A percentile compares a stretch with the other conserved stretches of the same genome.
Conservation (phyloP, 116 monocot genomes). For the Cymodocea nodosa region DNA sequence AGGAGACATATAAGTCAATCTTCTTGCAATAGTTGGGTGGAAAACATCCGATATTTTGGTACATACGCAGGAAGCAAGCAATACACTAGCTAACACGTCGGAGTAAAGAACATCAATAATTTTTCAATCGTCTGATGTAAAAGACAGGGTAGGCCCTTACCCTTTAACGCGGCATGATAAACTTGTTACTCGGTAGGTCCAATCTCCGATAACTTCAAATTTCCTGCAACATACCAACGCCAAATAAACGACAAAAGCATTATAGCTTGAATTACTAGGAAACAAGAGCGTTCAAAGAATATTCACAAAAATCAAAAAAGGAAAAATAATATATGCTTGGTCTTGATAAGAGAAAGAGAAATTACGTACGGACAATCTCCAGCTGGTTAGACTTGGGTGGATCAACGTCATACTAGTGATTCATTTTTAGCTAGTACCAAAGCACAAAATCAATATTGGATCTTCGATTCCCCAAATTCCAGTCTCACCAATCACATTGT, state of each 20-base stretch:
- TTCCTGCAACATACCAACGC: constrained; percentile 39
- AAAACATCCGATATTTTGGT: background rate
- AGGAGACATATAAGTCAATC: background rate
- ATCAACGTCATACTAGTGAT: no score
- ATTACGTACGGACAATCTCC: no score
- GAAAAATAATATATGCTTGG: no score
- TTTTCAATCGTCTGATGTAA: constrained; percentile 85
- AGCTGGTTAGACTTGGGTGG: no score
- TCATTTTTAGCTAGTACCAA: no score
- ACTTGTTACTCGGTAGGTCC: constrained; percentile 82
- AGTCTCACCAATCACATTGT: no score
- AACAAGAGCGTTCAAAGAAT: no score
- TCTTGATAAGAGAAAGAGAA: no score
- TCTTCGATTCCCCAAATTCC: no score
- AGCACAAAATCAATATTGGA: no score
- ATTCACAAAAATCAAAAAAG: no score
- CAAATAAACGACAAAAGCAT: background rate
- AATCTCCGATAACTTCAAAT: constrained; percentile 58
- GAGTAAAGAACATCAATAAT: constrained; percentile 5
- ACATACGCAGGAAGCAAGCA: background rate
- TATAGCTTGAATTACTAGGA: no score
- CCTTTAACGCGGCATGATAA: constrained; percentile 85
- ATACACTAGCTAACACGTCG: background rate
- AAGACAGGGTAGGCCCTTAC: constrained; percentile 75
- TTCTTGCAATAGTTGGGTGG: constrained; percentile 1